Conservation (phyloP, 352 stramenopile genomes). For the Phytopythium litorale region DNA sequence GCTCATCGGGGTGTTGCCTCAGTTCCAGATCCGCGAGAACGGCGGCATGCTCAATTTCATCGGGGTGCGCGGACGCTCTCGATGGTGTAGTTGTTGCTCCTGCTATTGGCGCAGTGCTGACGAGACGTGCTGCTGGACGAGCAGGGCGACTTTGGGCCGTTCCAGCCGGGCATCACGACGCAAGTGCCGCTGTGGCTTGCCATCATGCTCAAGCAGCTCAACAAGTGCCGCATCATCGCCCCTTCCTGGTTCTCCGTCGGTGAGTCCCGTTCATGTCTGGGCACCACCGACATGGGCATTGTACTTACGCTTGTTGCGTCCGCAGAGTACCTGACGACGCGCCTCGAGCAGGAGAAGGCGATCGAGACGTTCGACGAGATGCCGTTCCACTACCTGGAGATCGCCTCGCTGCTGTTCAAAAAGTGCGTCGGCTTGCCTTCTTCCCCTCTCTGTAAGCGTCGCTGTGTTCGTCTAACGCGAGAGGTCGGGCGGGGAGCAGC, state of each 20-base stretch:
- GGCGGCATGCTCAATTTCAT: slow-evolving; percentile 79
- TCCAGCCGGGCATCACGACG: slow-evolving; percentile 79
- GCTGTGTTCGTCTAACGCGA: background rate
- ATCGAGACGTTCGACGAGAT: slow-evolving; percentile 77
- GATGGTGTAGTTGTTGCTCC: background rate
- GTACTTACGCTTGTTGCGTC: background rate
- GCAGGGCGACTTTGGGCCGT: slow-evolving; percentile 85
- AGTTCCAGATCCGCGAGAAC: slow-evolving; percentile 82
- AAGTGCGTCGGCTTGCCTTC: slow-evolving; percentile 44
- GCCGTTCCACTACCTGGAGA: slow-evolving; percentile 87
- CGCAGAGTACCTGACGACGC: slow-evolving; percentile 51
- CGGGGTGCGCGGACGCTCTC: slow-evolving; percentile 22
- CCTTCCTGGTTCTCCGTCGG: slow-evolving; percentile 82
- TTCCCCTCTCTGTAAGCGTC: background rate
- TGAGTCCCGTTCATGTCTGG: slow-evolving; percentile 5
- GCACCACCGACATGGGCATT: too few species aligned
- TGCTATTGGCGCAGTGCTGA: background rate
- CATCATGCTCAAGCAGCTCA: slow-evolving; percentile 85
- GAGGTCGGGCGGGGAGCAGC: slow-evolving; percentile 17
- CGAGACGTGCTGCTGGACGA: background rate
- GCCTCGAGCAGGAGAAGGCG: slow-evolving; percentile 66
- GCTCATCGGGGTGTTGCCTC: slow-evolving; percentile 81
- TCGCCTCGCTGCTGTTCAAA: slow-evolving; percentile 79
- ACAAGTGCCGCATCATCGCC: slow-evolving; percentile 84
- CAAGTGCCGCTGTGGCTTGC: slow-evolving; percentile 88